Percentiles rank a stretch among this genome's conserved stretches.
Evolutionary conservation across 1,284 basidiomycete species (phyloP).

Genomic region (Ceratobasidium sp.): DNA sequence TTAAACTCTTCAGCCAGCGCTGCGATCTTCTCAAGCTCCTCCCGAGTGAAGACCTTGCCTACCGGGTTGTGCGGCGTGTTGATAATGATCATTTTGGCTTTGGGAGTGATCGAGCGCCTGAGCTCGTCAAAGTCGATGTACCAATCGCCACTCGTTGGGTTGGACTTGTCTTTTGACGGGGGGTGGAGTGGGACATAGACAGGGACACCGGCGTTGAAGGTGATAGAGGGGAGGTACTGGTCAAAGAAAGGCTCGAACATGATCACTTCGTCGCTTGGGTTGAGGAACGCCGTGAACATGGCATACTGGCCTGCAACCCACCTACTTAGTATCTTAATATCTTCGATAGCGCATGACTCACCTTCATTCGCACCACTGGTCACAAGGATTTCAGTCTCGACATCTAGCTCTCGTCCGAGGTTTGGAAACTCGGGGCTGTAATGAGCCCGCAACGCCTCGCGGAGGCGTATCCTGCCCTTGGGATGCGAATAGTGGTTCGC

Average conservation of each 20-base stretch:
- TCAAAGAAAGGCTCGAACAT: conserved; percentile 99
- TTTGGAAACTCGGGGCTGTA: conserved; percentile 70
- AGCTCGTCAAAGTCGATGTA: conserved; percentile 87
- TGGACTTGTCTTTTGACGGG: conserved; percentile 58
- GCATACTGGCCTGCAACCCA: conserved; percentile 80
- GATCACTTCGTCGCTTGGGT: conserved; percentile 95
- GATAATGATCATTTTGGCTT: conserved; percentile 91
- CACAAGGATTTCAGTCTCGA: conserved; percentile 90
- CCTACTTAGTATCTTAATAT: neutral
- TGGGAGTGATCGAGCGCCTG: conserved; percentile 83
- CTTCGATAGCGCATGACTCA: conserved; percentile 51
- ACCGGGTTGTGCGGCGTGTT: conserved; percentile 98
- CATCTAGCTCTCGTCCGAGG: conserved; percentile 78
- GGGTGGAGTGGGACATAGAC: conserved; percentile 96
- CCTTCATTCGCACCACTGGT: conserved; percentile 97
- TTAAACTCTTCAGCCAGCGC: conserved; percentile 91
- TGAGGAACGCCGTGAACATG: conserved; percentile 87
- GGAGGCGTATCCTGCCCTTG: conserved; percentile 83
- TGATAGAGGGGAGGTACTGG: conserved; percentile 92
- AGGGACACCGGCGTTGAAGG: conserved; percentile 92
- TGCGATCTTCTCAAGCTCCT: conserved; percentile 87
- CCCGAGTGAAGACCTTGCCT: conserved; percentile 90
- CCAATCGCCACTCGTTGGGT: conserved; percentile 82
- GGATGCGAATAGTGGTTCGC: conserved; percentile 93
- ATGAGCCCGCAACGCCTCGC: conserved; percentile 84